Conservation (phyloP, 192 early-diverging fungal species). For the Phlyctochytrium bullatum region DNA sequence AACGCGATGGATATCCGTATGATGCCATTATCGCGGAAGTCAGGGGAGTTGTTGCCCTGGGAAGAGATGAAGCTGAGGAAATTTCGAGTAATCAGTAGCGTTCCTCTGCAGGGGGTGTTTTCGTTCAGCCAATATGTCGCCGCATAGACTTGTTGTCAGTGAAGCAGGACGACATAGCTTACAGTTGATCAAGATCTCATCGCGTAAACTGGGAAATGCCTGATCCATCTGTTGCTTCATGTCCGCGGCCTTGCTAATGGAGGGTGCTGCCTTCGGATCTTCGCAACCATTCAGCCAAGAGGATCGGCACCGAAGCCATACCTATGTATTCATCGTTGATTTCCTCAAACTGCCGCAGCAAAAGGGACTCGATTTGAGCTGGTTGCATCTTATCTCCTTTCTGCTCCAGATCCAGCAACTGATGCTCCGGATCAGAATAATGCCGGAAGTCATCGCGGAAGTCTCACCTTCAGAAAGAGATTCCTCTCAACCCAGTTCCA, state of each 20-base stretch:
- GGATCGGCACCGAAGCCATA: conserved; percentile 15
- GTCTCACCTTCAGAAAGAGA: conserved; percentile 43
- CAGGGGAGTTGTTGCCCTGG: background rate
- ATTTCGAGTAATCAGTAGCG: conserved; percentile 45
- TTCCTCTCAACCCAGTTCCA: conserved; percentile 62
- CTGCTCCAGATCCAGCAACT: conserved; percentile 12
- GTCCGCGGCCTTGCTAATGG: conserved; percentile 28
- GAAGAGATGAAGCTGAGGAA: conserved; percentile 31
- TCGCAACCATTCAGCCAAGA: conserved; percentile 5
- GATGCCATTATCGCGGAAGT: background rate
- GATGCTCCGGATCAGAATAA: too few relatives aligned
- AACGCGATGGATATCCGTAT: conserved; percentile 29
- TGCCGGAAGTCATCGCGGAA: too few relatives aligned
- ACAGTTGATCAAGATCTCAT: conserved; percentile 49
- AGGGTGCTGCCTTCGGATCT: conserved; percentile 42
- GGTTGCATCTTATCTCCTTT: conserved; percentile 8
- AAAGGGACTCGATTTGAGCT: conserved; percentile 33
- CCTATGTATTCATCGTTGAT: conserved; percentile 47
- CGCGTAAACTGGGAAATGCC: conserved; percentile 34
- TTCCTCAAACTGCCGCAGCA: conserved; percentile 56
- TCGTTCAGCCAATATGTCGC: conserved; percentile 43
- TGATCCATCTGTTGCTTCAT: conserved; percentile 23
- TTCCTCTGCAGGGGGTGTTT: conserved; percentile 30
- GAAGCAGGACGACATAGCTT: conserved; percentile 9
- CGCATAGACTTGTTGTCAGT: conserved; percentile 33